A percentile compares a stretch with the other conserved stretches of the same genome.
These are phyloP conservation scores for Capsicum pubescens DNA, from an alignment of 257 asterid genomes.

Conservation along the genomic window DNA sequence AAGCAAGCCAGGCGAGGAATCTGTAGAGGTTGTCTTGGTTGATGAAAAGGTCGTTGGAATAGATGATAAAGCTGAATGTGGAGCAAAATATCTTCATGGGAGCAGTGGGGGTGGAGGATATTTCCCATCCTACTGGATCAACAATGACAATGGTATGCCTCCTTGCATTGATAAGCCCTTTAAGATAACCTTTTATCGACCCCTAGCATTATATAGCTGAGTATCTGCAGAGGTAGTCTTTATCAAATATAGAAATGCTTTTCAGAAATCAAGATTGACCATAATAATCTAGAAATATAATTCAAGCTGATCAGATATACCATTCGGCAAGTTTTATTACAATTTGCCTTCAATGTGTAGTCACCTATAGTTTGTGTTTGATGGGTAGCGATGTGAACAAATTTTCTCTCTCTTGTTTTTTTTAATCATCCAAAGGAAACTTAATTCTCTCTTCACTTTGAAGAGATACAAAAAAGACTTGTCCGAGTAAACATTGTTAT, in stretches of 20 bases:
- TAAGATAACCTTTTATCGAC: neutral
- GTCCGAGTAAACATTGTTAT: neutral
- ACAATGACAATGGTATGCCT: conserved; percentile 43
- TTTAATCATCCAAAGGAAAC: neutral
- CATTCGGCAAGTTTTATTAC: neutral
- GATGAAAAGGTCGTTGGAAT: conserved; percentile 91
- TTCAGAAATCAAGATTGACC: no score
- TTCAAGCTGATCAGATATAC: neutral
- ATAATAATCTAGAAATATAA: neutral
- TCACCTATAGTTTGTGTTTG: neutral
- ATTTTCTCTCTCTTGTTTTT: neutral
- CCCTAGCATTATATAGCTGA: neutral
- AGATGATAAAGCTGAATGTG: conserved; percentile 64
- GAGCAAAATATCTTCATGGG: conserved; percentile 69
- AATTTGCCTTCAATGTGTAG: neutral
- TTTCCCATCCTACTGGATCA: conserved; percentile 32
- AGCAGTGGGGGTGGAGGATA: conserved; percentile 38
- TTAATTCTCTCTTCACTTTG: neutral
- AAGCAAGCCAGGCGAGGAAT: conserved; percentile 54
- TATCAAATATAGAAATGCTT: neutral
- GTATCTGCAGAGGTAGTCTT: neutral
- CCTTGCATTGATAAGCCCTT: neutral
- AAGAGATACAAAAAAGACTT: neutral
- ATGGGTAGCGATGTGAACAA: neutral
- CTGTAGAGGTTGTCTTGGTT: conserved; percentile 68